Percentiles rank a stretch among this genome's conserved stretches.
phyloP scores from a whole-genome alignment of 805 yeast genomes.

The Aciculoconidium aculeatum region DNA sequence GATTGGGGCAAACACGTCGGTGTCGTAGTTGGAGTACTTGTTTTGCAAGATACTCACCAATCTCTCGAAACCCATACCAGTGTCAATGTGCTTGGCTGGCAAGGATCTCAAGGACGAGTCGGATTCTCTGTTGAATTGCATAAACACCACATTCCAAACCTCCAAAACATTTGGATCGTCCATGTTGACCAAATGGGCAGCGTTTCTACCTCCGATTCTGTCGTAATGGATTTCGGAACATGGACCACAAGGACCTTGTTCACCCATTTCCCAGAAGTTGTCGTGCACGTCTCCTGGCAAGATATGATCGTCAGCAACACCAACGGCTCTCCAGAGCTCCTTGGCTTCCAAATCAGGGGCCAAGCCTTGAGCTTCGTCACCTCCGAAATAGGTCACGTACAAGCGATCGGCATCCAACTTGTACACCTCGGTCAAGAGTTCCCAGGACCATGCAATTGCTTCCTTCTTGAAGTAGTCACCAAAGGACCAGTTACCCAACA shows the following conservation, averaged over 20 bases:
- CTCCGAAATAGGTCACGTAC: constrained; percentile 95
- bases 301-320: constrained; percentile 88
- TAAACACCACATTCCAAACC: constrained; percentile 96
- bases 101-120: constrained; percentile 72
- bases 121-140: constrained; percentile 92
- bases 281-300: constrained; percentile 87
- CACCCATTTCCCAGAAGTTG: constrained; percentile 99
- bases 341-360: constrained; percentile 94
- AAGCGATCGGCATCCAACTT: constrained; percentile 74
- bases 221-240: constrained; percentile 97
- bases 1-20: constrained; percentile 91
- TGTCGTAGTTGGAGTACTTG: constrained; percentile 90
- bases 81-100: constrained; percentile 94
- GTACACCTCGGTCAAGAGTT: constrained; percentile 77
- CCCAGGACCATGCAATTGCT: constrained; percentile 89
- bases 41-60: constrained; percentile 90
- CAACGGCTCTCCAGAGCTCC: constrained; percentile 76
- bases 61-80: constrained; percentile 99
- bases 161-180: constrained; percentile 98
- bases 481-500: constrained; percentile 99
- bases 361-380: constrained; percentile 75
- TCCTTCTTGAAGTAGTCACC: constrained; percentile 98
- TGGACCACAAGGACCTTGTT: constrained; percentile 99
- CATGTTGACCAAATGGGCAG: constrained; percentile 81
- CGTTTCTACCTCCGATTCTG: constrained; percentile 97